Percentiles rank a stretch among this genome's conserved stretches.
Conservation (phyloP, 2,329 filamentous ascomycete species). For the Juglanconis juglandina region DNA sequence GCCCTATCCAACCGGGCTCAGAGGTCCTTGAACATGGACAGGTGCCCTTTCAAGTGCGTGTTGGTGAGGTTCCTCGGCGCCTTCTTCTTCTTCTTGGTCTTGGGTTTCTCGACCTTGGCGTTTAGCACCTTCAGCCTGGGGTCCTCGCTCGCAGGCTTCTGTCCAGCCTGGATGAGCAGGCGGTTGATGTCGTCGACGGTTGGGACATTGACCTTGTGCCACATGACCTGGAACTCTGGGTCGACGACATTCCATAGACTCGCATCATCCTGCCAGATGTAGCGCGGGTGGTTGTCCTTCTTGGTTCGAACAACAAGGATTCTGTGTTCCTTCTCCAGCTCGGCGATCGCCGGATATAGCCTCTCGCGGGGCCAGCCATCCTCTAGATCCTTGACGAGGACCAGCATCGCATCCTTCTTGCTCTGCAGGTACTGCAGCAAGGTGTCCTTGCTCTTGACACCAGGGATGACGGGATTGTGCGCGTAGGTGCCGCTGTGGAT, state of each 20-base stretch:
- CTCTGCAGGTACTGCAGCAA: slow-evolving; percentile 78
- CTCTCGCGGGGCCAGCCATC: slow-evolving; percentile 86
- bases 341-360: slow-evolving; percentile 66
- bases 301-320: slow-evolving; percentile 85
- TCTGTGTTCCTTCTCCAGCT: slow-evolving; percentile 73
- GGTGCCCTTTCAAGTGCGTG: slow-evolving; percentile 54
- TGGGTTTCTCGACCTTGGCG: slow-evolving; percentile 68
- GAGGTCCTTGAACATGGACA: slow-evolving; percentile 62
- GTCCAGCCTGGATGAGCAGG: slow-evolving; percentile 71
- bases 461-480: slow-evolving; percentile 76
- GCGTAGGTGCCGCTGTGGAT: slow-evolving; percentile 71
- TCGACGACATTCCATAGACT: slow-evolving; percentile 74
- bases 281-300: slow-evolving; percentile 83
- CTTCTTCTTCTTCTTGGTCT: slow-evolving; percentile 59
- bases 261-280: slow-evolving; percentile 86
- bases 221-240: slow-evolving; percentile 77
- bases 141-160: slow-evolving; percentile 82
- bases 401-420: slow-evolving; percentile 75
- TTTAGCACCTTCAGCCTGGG: slow-evolving; percentile 57
- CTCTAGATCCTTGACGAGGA: slow-evolving; percentile 86
- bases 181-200: slow-evolving; percentile 71
- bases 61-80: slow-evolving; percentile 80
- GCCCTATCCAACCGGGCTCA: not conserved
- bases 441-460: slow-evolving; percentile 73
- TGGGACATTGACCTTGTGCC: slow-evolving; percentile 77